phyloP scores from a whole-genome alignment of 179 eudicot species.

The Spergularia azorica region DNA sequence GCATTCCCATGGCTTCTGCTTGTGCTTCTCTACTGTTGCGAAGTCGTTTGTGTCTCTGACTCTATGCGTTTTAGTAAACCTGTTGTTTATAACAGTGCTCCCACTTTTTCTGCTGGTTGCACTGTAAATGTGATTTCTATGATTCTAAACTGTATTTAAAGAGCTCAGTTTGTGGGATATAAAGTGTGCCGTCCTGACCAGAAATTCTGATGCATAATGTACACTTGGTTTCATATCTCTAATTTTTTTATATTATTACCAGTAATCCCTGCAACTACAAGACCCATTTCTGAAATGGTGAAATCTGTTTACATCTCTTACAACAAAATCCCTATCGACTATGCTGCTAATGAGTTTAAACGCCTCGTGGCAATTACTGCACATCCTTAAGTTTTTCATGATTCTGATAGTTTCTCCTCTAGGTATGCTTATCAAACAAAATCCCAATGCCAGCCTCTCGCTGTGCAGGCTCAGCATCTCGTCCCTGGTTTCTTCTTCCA shows the following conservation, averaged over 20 bases:
- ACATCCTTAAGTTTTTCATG: slow-evolving; percentile 68
- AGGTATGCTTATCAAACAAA: slow-evolving; percentile 51
- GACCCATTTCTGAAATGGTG: slow-evolving; percentile 63
- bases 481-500: slow-evolving; percentile 63
- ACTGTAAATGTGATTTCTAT: slow-evolving; percentile 17
- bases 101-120: not conserved
- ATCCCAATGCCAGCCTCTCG: slow-evolving; percentile 62
- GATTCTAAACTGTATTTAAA: slow-evolving; percentile 15
- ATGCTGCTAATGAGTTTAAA: slow-evolving; percentile 65
- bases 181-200: not conserved
- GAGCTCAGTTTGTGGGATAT: not conserved
- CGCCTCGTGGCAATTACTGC: slow-evolving; percentile 67
- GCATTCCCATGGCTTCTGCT: slow-evolving; percentile 13
- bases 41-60: slow-evolving; percentile 8
- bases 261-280: slow-evolving; percentile 63
- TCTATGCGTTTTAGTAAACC: not conserved
- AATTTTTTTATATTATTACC: slow-evolving; percentile 36
- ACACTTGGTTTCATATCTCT: no score
- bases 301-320: slow-evolving; percentile 70
- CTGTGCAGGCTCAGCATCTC: slow-evolving; percentile 62
- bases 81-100: slow-evolving; percentile 1
- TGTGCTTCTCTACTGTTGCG: slow-evolving; percentile 12
- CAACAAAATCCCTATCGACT: slow-evolving; percentile 60
- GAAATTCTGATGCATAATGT: no score
- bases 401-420: slow-evolving; percentile 58